Conservation (phyloP, 2,329 filamentous ascomycete genomes). For the Alternaria ventricosa region DNA sequence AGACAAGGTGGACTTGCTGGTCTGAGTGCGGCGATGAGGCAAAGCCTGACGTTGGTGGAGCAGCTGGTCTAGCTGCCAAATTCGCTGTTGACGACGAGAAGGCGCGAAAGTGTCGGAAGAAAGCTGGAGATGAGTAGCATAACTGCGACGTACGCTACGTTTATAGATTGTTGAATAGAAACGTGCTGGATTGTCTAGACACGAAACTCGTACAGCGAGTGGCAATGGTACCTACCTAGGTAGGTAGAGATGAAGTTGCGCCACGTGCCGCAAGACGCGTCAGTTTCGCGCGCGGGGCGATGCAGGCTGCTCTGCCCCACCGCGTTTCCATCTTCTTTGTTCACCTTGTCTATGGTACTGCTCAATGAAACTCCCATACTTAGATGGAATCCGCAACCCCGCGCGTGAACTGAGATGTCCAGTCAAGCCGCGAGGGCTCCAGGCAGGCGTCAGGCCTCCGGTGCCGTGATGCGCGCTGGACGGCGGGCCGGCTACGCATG, state of each 20-base stretch:
- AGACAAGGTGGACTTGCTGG: neutral
- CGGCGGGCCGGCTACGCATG: neutral
- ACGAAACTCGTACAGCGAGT: neutral
- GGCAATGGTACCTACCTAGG: too few relatives aligned
- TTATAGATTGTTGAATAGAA: neutral
- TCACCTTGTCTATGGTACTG: neutral
- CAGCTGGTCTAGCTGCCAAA: neutral
- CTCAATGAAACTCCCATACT: too few relatives aligned
- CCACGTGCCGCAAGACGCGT: neutral
- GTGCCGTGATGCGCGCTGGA: neutral
- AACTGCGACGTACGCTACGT: fast-evolving
- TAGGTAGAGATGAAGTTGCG: neutral
- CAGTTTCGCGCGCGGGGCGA: neutral
- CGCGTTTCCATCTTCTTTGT: neutral
- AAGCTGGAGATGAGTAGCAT: neutral
- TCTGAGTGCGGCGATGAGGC: neutral
- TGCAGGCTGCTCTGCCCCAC: neutral
- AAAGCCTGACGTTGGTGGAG: neutral
- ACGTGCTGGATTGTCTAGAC: neutral
- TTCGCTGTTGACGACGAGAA: neutral
- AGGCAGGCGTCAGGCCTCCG: neutral
- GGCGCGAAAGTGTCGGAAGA: neutral
- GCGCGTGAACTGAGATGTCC: neutral
- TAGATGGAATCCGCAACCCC: too few relatives aligned
- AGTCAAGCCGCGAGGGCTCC: neutral